Evolutionary conservation across 2,329 filamentous ascomycete genomes (phyloP), one percentile per base, ranked within the genome.

Genomic region (Diaporthe citrichinensis): DNA sequence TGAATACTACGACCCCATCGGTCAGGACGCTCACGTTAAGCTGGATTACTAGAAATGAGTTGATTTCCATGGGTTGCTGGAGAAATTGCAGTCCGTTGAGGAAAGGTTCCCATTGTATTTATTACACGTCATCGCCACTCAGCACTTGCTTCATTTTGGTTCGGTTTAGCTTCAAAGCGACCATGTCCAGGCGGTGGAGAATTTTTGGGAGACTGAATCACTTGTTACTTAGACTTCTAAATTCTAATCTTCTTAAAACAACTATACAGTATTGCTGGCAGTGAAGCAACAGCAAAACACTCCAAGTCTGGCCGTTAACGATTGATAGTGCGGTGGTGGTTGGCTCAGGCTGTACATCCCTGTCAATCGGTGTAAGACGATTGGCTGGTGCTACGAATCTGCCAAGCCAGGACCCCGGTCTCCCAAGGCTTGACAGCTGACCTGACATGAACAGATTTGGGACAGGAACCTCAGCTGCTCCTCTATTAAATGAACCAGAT

Each of bases 1-100:
- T 79, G 85, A 86, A 77, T 92, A 93, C 81, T 85, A 90, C 76
- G 91, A 93, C 77, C 90, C 91, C 0, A 76, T 86, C 10, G 77
- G 49, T 67, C 28, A 41, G 15, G 25, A 34, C 28, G 28, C n/a
- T 25, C 5, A 17, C 20, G 25, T 23, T 14, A 57, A n/a, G 3
- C 39, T 23, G 25, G 53, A 17, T 12, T 8, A 23, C 3, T 28
- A 65, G 17, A 14, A 28, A 20, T 6, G 9, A 25, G 4, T 15
- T 17, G 9, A 0, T 10, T 31, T 14, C 17, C 2, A 4, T 20
- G 2, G 28, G 6, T 3, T 6, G 25, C 15, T n/a, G 59, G 14
- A 0, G 10, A 41, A 1, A 12, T 3, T 36, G 4, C 23, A 14
- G 20, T 12, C 2, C 2, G 25, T 25, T 25, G 46, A 39, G 20